Evolutionary conservation across 257 asterid genomes (phyloP), one percentile per base, ranked within the genome.

Genomic region (Nicotiana undulata): DNA sequence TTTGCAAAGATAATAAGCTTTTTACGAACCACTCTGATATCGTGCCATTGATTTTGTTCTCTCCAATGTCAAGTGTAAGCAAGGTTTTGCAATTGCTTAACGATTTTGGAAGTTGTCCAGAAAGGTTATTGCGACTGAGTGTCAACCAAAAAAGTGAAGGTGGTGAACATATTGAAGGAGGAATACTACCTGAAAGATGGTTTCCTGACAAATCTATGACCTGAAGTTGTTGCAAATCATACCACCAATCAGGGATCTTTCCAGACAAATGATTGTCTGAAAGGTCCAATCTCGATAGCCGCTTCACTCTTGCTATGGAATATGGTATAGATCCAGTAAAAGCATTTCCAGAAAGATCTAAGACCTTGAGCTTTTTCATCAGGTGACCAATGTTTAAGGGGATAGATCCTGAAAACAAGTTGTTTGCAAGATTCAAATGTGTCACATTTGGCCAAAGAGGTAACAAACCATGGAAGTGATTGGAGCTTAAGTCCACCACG

Each of bases 1-100:
- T 53, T 46, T 29, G 37, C 44, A 64, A 11, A 3, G 63, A 16
- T 28, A 34, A 18, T 9, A 60, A 11, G 7, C 4, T 44, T 46
- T 83, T 66, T 29, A 55, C 66, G 37, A 51, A 26, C 83, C 86
- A 81, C 5, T 52, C 37, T 18, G 86, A 82, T 59, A 81, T 24
- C 6, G n/a, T 51, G 49, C 85, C 85, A 17, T 78, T 46, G 3
- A 85, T 26, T 55, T 51, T 56, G 76, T 83, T 83, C 34, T 77
- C 79, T 16, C 88, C 88, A 70, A 86, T 81, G 64, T 86, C 88
- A 77, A 85, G 84, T 0, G 77, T 60, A 29, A 76, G 3, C 61
- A 82, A 31, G 22, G 31, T 31, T 6, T 40, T 79, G 77, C 77
- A 53, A 17, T 53, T 79, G 60, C 20, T 3, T 4, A 58, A 13